Conservation (phyloP, 1,139 yeast genomes). For the Diutina sp. region DNA sequence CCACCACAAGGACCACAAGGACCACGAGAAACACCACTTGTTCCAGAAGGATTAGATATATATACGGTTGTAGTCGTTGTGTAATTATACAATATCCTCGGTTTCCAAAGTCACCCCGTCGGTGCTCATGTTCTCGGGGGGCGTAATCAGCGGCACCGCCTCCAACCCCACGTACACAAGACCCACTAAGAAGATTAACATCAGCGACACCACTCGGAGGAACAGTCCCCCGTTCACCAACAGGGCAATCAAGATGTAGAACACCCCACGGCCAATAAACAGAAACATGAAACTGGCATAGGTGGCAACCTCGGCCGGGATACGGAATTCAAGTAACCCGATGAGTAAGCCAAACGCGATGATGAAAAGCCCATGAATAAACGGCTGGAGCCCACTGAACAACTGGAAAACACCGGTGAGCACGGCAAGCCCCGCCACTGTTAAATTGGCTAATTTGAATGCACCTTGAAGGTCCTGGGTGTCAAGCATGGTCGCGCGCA, state of each 20-base stretch:
- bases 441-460: constrained; percentile 52
- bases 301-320: constrained; percentile 53
- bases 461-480: constrained; percentile 30
- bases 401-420: constrained; percentile 49
- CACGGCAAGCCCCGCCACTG: constrained; percentile 47
- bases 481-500: constrained; percentile 4
- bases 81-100: constrained; percentile 24
- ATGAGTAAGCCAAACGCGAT: constrained; percentile 43
- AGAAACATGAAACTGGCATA: constrained; percentile 77
- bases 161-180: constrained; percentile 47
- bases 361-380: constrained; percentile 42
- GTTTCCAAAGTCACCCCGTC: constrained; percentile 37
- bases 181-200: constrained; percentile 47
- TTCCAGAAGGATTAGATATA: neutral
- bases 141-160: constrained; percentile 55
- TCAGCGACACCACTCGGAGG: constrained; percentile 41
- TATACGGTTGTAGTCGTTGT: neutral
- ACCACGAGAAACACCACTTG: neutral
- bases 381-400: constrained; percentile 42
- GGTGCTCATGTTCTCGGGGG: constrained; percentile 63
- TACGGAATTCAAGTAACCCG: constrained; percentile 48
- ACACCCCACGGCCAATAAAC: constrained; percentile 71
- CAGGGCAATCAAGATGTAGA: constrained; percentile 56
- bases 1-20: neutral
- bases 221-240: constrained; percentile 48